Base-by-base conservation (phyloP, 176 grass and related monocot species). In the Carex kokanica region DNA sequence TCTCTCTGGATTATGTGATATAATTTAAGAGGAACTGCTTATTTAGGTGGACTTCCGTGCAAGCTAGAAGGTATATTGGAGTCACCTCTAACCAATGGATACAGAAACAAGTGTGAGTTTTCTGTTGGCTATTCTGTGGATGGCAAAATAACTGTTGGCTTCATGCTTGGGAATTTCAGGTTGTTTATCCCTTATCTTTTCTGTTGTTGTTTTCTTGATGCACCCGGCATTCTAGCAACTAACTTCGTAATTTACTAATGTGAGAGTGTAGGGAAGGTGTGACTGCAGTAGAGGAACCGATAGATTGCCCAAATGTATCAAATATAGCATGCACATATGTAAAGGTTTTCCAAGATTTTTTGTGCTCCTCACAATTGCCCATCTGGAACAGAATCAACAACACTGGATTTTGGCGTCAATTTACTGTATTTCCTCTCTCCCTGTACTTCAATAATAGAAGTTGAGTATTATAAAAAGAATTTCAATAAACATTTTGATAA, bases 91-190 rank as follows among this genome's bases (percentile, higher is more conserved):
- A 88, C 83, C 66, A 77, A 93, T 83, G 96, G 96, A 61, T 99
- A 99, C 81, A 91, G 96, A 77, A 99, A 95, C 86, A 99, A 99
- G 85, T 99, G 96, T 0, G 96, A 99, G 75, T 99, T 99, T 83
- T 99, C 96, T 84, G 93, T 95, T 64, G 96, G 96, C 36, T 86
- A 87, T 90, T 99, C 96, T 13, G 86, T 95, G 57, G 85, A 83
- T 5, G 89, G 93, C 1, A 99, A 93, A 82, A 89, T 85, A 72
- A 95, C 89, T 1, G 96, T 99, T 67, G 96, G 96, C 27, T 99
- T 99, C 91, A 95, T 99, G 93, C 86, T 93, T 75, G 96, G 96
- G 23, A 99, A 93, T 90, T 99, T 99, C 83, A 99, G 95, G 95
- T 98, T 54, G 55, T 79, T 62, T 80, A 18, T 78, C 38, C 74